Evolutionary conservation across 1,284 basidiomycete species (phyloP), one percentile per base, ranked within the genome.

Genomic region (Meripilus lineatus): DNA sequence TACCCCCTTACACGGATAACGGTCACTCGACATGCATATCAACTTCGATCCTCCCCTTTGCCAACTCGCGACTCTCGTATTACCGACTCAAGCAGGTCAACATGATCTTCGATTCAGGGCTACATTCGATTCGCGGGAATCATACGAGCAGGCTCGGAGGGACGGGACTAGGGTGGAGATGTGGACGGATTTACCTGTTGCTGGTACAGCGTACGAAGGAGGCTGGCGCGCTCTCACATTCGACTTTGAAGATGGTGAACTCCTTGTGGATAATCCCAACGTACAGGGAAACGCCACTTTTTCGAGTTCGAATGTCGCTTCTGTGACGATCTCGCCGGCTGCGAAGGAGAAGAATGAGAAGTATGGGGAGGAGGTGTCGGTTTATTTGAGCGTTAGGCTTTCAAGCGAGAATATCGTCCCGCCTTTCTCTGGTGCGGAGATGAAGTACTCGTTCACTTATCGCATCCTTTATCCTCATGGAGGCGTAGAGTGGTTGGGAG

Each of bases 401-500:
- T n/a, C n/a, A n/a, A n/a, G n/a, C n/a, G n/a, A n/a, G n/a, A n/a
- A n/a, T n/a, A n/a, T n/a, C n/a, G n/a, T n/a, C n/a, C n/a, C n/a
- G n/a, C 42, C 42, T 13, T 26, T 48, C 7, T 33, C 48, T 20
- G 32, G n/a, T 26, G 37, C 55, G 18, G 44, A 51, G 8, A 44
- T 52, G 18, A 50, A 45, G 20, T 64, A 54, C 52, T 51, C 53
- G 25, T 62, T 61, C 58, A 64, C 62, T 5, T 64, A 62, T 42
- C 53, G 62, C 21, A 50, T 64, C 11, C 56, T 58, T n/a, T 51
- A 58, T 37, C 49, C 56, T 1, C 56, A 55, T n/a, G 62, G 60
- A 7, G 40, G 46, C 5, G 39, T 61, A 23, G 30, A 54, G 28
- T 64, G 62, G 62, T 42, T 64, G 28, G 60, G 60, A 13, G 47